Evolutionary conservation across 129 eudicot species (phyloP), one percentile per base, ranked within the genome.

Genomic region (Deinandra increscens): DNA sequence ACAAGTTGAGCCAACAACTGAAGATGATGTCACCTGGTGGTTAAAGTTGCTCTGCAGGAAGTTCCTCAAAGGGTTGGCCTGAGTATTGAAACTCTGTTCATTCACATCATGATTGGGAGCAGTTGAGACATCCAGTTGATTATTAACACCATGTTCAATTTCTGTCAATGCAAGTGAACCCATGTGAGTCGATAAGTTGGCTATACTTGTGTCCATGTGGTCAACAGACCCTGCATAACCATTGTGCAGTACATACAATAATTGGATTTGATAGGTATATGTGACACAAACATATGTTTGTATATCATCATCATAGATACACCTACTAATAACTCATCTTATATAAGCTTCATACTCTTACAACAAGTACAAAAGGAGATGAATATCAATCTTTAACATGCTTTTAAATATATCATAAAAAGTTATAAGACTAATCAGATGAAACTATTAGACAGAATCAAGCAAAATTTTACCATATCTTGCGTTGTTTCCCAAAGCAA

Each of bases 161-260:
- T 93, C 99, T 93, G 99, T 78, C 83, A 89, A 89, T 80, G 92
- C 82, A 84, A 89, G 90, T 75, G 91, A 87, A 84, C 69, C 74
- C 85, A 83, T 76, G 79, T 86, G 81, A 84, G 89, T 81, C 60
- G 70, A 68, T 59, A 81, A 74, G 76, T 81, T 76, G 78, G 81
- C 80, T 69, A 53, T 78, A 80, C 79, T 64, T 48, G 71, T 74
- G 84, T 77, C 82, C 88, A 78, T 82, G 69, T 19, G 73, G 67
- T 73, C 87, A 85, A 72, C 82, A 59, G 83, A 86, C 81, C 88
- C 91, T 86, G 84, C 85, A 82, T 75, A 69, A 60, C 80, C 66
- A 78, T 66, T 77, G 61, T 67, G 77, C 75, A 83, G 72, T 53
- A 43, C 60, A 54, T 74, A 75, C 82, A 33, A 79, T 79, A 76